phyloP scores from a whole-genome alignment of 1,139 yeast species.

The Zygosaccharomyces sapae region DNA sequence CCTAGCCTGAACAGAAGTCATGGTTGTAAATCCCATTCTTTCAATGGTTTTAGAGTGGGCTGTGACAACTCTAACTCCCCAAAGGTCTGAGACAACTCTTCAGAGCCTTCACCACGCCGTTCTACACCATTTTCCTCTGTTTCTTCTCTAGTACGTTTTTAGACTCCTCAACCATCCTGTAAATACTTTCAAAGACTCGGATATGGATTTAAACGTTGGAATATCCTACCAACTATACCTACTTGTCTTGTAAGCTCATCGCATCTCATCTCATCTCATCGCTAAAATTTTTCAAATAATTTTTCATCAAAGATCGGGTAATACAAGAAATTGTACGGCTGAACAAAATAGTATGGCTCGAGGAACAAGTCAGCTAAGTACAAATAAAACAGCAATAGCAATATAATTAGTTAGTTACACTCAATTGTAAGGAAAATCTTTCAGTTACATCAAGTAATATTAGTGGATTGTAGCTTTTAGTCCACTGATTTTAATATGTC shows the following conservation, averaged over 20 bases:
- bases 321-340: slow-evolving; percentile 1
- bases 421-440: too few species aligned
- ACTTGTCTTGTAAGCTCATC: slow-evolving; percentile 7
- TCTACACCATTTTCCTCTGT: slow-evolving; percentile 4
- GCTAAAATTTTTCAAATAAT: slow-evolving; percentile 2
- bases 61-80: slow-evolving; percentile 66
- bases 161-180: slow-evolving; percentile 8
- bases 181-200: background rate
- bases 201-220: background rate
- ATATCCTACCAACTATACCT: background rate
- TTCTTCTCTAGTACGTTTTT: slow-evolving; percentile 13
- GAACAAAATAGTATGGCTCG: background rate
- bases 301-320: slow-evolving; percentile 4
- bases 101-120: slow-evolving; percentile 1
- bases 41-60: slow-evolving; percentile 73
- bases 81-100: slow-evolving; percentile 37
- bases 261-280: slow-evolving; percentile 21
- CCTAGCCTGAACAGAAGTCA: slow-evolving; percentile 92
- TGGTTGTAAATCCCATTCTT: slow-evolving; percentile 80
- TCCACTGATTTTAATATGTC: background rate
- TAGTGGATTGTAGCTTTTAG: background rate
- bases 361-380: background rate
- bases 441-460: too few species aligned
- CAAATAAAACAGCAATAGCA: background rate
- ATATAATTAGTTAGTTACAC: too few species aligned